A percentile compares a stretch with the other conserved stretches of the same genome.
Evolutionary conservation across 2,329 filamentous ascomycete species (phyloP).

Genomic region (Chalaropsis ovoidea): DNA sequence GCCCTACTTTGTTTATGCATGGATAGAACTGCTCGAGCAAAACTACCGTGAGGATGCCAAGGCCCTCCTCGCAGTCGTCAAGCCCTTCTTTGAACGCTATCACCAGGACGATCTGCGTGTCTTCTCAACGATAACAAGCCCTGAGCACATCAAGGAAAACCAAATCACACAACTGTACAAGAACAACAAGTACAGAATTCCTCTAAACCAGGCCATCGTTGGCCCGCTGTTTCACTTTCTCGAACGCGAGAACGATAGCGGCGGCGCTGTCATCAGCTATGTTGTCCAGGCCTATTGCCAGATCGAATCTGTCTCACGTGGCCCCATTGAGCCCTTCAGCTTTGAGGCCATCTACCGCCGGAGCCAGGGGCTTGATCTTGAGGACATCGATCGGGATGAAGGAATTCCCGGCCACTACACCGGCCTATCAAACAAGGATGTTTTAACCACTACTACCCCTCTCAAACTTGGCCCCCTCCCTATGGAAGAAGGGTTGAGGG

Average conservation of each 20-base stretch:
- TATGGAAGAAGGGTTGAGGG: constrained; percentile 70
- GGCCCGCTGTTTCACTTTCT: constrained; percentile 78
- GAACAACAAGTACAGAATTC: constrained; percentile 78
- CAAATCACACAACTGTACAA: constrained; percentile 69
- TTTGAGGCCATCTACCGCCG: constrained; percentile 51
- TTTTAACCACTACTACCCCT: constrained; percentile 45
- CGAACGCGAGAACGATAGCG: constrained; percentile 73
- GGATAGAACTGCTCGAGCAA: constrained; percentile 64
- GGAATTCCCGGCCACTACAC: constrained; percentile 55
- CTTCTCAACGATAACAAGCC: constrained; percentile 62
- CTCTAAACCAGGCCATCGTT: constrained; percentile 76
- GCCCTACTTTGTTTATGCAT: constrained; percentile 92
- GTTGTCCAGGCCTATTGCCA: constrained; percentile 55
- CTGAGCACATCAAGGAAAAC: constrained; percentile 70
- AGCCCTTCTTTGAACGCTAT: constrained; percentile 59
- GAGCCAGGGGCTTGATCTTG: constrained; percentile 51
- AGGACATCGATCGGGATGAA: constrained; percentile 53
- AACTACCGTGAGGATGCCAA: constrained; percentile 63
- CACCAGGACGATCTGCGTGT: constrained; percentile 71
- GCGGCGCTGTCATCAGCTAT: constrained; percentile 66
- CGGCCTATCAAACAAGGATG: constrained; percentile 51
- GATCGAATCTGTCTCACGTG: constrained; percentile 48
- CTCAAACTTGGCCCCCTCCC: constrained; percentile 73
- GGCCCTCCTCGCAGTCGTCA: constrained; percentile 60
- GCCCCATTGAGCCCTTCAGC: constrained; percentile 54